Base-by-base conservation (phyloP, 2,329 filamentous ascomycete genomes). In the Trichophyton simii region DNA sequence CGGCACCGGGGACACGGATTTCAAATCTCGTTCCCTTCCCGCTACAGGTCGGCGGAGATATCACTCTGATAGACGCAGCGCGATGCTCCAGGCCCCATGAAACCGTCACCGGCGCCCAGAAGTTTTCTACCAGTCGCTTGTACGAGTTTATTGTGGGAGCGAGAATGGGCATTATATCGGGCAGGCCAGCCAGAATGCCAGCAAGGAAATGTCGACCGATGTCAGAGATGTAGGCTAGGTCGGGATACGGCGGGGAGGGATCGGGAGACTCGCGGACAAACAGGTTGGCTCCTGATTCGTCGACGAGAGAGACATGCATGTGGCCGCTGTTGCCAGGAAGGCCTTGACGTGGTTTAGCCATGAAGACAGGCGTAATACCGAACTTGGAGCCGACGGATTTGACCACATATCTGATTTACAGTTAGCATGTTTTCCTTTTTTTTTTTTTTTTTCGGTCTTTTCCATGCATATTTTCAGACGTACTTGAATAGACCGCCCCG, bases 81-180 rank as follows among this genome's bases (percentile, higher is more conserved):
- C 94, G 89, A 73, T 99, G 92, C 75, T 97, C 94, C 3, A 96
- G 78, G 0, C 94, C 94, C 94, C 94, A 99, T 0, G 90, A 96
- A 0, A 97, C 94, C 0, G 92, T 96, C 4, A 99, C 94, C 0
- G 94, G 94, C 0, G 94, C 94, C 94, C 94, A 99, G 76, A 96
- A 97, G 77, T 97, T 97, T 78, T 99, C 94, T 1, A 99, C 94
- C 0, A 99, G 82, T 2, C 94, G 87, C 77, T 99, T 99, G 80
- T 99, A 99, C 64, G 89, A 95, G 80, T 99, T 99, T 70, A 99
- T 83, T 0, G 90, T 99, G 0, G 94, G 94, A 0, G 92, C 94
- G 11, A 99, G 80, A 62, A 97, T 80, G 0, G 94, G 94, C 94
- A 99, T 99, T 67, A 97, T 84, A 70, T 96, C 90, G 1, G 94